Evolutionary conservation across 2,329 filamentous ascomycete species (phyloP), one percentile per base, ranked within the genome.

Genomic region (Hirsutella minnesotensis): DNA sequence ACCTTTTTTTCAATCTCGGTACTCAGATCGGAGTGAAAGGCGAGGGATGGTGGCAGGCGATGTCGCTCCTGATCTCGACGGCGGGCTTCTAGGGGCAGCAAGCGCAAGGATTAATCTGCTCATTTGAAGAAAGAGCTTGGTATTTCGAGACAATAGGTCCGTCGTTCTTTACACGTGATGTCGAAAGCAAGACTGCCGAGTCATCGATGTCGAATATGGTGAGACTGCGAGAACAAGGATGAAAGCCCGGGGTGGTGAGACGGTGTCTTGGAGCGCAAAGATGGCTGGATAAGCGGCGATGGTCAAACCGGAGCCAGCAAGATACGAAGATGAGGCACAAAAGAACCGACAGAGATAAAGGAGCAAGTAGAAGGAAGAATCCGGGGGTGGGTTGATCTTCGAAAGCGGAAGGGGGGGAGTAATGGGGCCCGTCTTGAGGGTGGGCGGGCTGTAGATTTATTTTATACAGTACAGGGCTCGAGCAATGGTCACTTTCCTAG

Each of bases 321-420:
- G 9, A 18, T n/a, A 19, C 33, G n/a, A 35, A 18, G 4, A n/a
- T 5, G n/a, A 18, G 16, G 7, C 18, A 18, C 15, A 35, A 18
- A 35, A 9, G 16, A 10, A 18, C n/a, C 4, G 16, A 35, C 33
- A 18, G 16, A 35, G 18, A 9, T 18, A 18, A 24, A n/a, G 15
- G 19, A 13, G 10, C 13, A 36, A 15, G 22, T 9, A 24, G 40
- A 39, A 29, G n/a, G n/a, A 38, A 24, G 38, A 44, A 46, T 44
- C 41, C 44, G 44, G 46, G 46, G 46, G 41, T 46, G 44, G 46
- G 36, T 44, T 46, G 18, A 21, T 27, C 18, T 21, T n/a, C 15
- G 37, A 27, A 19, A 16, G 12, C 10, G 16, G 15, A 24, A 16
- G 24, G 38, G n/a, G 38, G 24, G 22, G 22, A 24, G 15, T 9